These are phyloP conservation scores for Knoxdaviesia proteae DNA, from an alignment of 2,329 filamentous ascomycete species.

Conservation along the genomic window DNA sequence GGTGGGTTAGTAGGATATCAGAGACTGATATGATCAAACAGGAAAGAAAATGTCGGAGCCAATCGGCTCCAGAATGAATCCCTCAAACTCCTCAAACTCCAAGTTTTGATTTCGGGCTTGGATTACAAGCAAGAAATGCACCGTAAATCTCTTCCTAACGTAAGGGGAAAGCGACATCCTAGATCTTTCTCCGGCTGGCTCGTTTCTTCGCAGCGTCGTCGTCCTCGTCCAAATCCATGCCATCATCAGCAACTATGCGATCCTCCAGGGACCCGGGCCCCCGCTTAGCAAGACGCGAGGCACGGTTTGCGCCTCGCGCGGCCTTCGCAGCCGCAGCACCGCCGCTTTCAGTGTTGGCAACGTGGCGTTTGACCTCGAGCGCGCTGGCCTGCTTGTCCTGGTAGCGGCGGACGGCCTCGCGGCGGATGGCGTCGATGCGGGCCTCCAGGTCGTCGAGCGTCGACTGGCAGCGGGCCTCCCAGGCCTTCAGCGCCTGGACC, in stretches of 20 bases:
- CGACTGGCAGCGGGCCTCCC: slow-evolving; percentile 57
- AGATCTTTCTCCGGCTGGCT: slow-evolving; percentile 16
- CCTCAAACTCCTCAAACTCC: no score
- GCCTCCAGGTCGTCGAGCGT: slow-evolving; percentile 57
- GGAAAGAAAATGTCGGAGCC: no score
- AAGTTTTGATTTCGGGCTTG: no score
- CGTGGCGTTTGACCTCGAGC: slow-evolving; percentile 23
- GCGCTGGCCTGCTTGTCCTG: slow-evolving; percentile 26
- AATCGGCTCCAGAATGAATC: no score
- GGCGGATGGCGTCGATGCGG: slow-evolving; percentile 48
- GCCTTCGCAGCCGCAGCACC: no score
- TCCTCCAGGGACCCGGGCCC: no score
- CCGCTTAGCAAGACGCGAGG: no score
- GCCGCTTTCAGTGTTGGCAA: slow-evolving; percentile 11
- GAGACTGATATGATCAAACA: no score
- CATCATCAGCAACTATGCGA: slow-evolving; percentile 11
- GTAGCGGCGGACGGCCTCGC: slow-evolving; percentile 31
- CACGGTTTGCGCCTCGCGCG: no score
- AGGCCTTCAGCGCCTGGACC: slow-evolving; percentile 45
- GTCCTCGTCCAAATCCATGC: slow-evolving; percentile 35
- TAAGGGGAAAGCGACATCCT: not conserved
- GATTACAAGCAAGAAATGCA: no score
- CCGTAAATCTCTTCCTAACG: no score
- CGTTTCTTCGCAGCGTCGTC: slow-evolving; percentile 28
- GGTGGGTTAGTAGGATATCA: no score